phyloP scores from a whole-genome alignment of 495 filamentous ascomycete genomes.

The Tuber calosporum region DNA sequence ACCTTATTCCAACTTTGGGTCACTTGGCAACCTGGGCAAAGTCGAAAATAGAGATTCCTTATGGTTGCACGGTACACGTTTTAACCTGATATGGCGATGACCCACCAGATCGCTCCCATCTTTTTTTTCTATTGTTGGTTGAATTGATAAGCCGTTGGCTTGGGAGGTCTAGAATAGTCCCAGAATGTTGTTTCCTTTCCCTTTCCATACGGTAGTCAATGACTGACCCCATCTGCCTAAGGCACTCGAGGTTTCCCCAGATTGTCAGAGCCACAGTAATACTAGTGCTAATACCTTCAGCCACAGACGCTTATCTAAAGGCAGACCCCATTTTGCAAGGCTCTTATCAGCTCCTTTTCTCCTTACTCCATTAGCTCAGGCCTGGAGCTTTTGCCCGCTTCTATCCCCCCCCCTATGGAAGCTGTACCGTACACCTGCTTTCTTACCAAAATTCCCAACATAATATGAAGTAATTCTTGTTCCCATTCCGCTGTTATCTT shows the following conservation, averaged over 20 bases:
- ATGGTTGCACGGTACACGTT: neutral
- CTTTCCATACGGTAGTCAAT: neutral
- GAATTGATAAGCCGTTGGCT: neutral
- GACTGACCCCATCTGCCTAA: neutral
- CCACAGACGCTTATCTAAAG: neutral
- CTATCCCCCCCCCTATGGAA: neutral
- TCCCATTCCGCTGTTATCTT: neutral
- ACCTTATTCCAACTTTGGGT: neutral
- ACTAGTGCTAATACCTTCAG: neutral
- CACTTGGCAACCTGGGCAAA: neutral
- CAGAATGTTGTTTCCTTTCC: neutral
- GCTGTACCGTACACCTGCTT: neutral
- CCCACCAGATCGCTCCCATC: no score
- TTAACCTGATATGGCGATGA: neutral
- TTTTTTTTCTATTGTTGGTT: neutral
- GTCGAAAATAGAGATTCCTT: neutral
- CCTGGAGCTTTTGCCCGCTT: neutral
- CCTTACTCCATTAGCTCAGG: neutral
- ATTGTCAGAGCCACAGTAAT: neutral
- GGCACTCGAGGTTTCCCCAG: no score
- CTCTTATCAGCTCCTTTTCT: neutral
- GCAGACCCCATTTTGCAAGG: neutral
- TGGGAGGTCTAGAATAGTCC: neutral
- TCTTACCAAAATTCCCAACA: neutral
- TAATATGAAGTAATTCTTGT: neutral